phyloP scores from a whole-genome alignment of 164 flowering plant genomes.

The Macadamia integrifolia region DNA sequence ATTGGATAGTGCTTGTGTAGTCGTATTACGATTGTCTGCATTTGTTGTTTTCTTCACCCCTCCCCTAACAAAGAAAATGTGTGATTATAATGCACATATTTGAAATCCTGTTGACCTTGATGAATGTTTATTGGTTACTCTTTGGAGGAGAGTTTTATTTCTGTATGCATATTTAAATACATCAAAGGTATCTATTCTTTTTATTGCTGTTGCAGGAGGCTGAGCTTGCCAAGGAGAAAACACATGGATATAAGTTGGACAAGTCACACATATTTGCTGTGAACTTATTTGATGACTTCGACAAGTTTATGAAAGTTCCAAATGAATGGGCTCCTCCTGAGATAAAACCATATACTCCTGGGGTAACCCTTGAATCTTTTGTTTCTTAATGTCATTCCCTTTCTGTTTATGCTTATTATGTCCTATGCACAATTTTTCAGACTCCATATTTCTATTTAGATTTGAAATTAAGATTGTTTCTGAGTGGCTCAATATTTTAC shows the following conservation, averaged over 20 bases:
- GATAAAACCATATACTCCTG: slow-evolving; percentile 66
- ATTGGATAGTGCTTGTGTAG: too few species aligned
- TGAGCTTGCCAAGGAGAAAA: slow-evolving; percentile 82
- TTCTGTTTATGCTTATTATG: background rate
- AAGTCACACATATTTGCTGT: slow-evolving; percentile 80
- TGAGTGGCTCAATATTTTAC: background rate
- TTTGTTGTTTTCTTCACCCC: too few species aligned
- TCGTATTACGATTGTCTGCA: too few species aligned
- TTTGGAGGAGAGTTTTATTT: too few species aligned
- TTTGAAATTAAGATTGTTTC: background rate
- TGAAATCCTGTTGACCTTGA: too few species aligned
- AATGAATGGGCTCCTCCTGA: slow-evolving; percentile 98
- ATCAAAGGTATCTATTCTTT: background rate
- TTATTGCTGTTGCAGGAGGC: slow-evolving; percentile 55
- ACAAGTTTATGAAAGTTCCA: slow-evolving; percentile 85
- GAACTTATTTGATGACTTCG: slow-evolving; percentile 82
- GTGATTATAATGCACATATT: too few species aligned
- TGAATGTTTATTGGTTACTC: too few species aligned
- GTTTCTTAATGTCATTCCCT: background rate
- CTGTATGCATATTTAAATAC: too few species aligned
- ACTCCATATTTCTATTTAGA: background rate
- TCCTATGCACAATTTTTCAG: background rate
- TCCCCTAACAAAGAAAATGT: too few species aligned
- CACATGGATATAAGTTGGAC: slow-evolving; percentile 82
- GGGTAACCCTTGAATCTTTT: slow-evolving; percentile 36